Percentiles rank a stretch among this genome's conserved stretches.
Evolutionary conservation across 2,329 filamentous ascomycete species (phyloP).

Genomic region (Metarhizium sp.): DNA sequence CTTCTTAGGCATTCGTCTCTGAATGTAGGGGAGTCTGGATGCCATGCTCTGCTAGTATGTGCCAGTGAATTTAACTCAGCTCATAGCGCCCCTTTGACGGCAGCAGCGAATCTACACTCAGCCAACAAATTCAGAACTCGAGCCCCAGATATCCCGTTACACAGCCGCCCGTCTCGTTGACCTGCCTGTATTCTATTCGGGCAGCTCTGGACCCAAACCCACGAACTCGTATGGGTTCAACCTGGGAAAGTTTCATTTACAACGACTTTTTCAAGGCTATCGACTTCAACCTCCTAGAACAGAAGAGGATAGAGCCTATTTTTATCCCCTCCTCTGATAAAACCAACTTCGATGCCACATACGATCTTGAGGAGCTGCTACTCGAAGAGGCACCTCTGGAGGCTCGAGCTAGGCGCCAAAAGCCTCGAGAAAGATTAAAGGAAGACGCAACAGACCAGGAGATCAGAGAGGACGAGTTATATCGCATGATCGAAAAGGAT

Average conservation of each 20-base stretch:
- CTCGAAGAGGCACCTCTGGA: slow-evolving; percentile 92
- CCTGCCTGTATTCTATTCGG: slow-evolving; percentile 82
- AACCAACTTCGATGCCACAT: slow-evolving; percentile 98
- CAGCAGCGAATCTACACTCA: slow-evolving; percentile 71
- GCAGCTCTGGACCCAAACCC: slow-evolving; percentile 75
- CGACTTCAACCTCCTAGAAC: slow-evolving; percentile 75
- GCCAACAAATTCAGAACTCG: slow-evolving; percentile 70
- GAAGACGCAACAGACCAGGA: slow-evolving; percentile 93
- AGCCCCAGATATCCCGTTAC: slow-evolving; percentile 87
- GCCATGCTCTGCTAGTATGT: not conserved
- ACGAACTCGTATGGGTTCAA: slow-evolving; percentile 71
- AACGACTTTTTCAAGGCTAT: slow-evolving; percentile 84
- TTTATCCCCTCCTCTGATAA: slow-evolving; percentile 94
- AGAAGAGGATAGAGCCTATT: slow-evolving; percentile 81
- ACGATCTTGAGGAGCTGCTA: slow-evolving; percentile 88
- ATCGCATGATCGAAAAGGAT: slow-evolving; percentile 86
- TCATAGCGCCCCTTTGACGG: slow-evolving; percentile 83
- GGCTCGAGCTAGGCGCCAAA: slow-evolving; percentile 83
- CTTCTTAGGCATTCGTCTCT: too few relatives aligned
- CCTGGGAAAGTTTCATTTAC: slow-evolving; percentile 76
- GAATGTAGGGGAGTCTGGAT: too few relatives aligned
- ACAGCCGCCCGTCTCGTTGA: slow-evolving; percentile 77
- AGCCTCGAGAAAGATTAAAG: slow-evolving; percentile 82
- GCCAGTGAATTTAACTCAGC: not conserved
- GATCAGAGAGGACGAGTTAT: slow-evolving; percentile 87